Evolutionary conservation across 768 basidiomycete species (phyloP).

Genomic region (Mycena indigotica): DNA sequence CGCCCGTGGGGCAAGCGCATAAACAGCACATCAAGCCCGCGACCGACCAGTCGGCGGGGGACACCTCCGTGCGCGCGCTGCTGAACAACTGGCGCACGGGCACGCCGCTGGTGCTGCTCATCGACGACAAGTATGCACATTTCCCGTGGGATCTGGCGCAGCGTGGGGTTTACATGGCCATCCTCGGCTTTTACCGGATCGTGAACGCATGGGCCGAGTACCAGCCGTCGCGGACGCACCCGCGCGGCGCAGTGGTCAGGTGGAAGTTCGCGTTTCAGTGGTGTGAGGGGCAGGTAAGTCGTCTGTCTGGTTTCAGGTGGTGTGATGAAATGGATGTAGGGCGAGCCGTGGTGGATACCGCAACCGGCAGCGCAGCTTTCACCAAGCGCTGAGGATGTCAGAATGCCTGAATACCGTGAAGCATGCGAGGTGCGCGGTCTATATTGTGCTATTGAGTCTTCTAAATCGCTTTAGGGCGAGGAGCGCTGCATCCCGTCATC

Average conservation of each 20-base stretch:
- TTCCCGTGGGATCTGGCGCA: constrained; percentile 72
- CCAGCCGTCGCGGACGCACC: constrained; percentile 48
- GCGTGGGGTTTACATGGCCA: constrained; percentile 52
- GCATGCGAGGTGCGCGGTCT: no score
- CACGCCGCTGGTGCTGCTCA: constrained; percentile 68
- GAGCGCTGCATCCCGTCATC: no score
- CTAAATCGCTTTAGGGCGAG: no score
- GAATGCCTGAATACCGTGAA: no score
- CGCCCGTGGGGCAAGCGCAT: constrained; percentile 34
- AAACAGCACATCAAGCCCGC: constrained; percentile 50
- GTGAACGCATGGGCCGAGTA: constrained; percentile 74
- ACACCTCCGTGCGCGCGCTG: constrained; percentile 72
- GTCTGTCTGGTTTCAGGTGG: not conserved
- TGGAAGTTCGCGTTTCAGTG: constrained; percentile 87
- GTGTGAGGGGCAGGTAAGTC: constrained; percentile 66
- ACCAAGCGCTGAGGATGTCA: not conserved
- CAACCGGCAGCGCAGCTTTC: constrained; percentile 3
- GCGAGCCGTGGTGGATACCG: constrained; percentile 49
- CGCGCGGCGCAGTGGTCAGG: constrained; percentile 58
- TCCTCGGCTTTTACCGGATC: constrained; percentile 72
- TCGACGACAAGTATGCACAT: constrained; percentile 70
- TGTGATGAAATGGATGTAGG: no score
- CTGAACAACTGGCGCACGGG: constrained; percentile 55
- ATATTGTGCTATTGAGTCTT: no score
- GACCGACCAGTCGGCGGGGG: constrained; percentile 67